Evolutionary conservation across 1,284 basidiomycete genomes (phyloP), one percentile per base, ranked within the genome.

Genomic region (Moesziomyces parantarcticus): DNA sequence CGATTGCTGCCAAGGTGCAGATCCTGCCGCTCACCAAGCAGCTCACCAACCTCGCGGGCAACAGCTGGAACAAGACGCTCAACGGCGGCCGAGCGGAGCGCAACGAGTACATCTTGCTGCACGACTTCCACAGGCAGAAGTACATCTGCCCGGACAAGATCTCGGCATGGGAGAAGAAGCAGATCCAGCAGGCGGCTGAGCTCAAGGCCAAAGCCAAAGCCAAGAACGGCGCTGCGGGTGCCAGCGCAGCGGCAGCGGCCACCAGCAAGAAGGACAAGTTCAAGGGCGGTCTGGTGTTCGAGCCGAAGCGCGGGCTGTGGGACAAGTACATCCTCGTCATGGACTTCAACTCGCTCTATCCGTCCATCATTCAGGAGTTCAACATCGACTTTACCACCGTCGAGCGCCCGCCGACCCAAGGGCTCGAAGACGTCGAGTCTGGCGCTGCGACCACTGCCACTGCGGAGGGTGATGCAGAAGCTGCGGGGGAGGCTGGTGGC

Each of bases 311-410:
- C 60, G 94, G 95, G 6, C 86, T 99, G 50, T 99, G 93, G 92
- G 97, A 99, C 86, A 96, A 91, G 79, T 97, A 89, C 83, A 92
- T 99, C 84, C 88, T 99, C 26, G 96, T 99, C 84, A 99, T 99
- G 97, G 97, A 99, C 86, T 99, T 99, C 89, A 99, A 99, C 86
- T 98, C 94, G 77, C 88, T 99, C 65, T 99, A 99, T 84, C 97
- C 97, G 10, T 95, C 92, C 84, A 99, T 99, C 86, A 99, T 99
- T 60, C 97, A 99, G 81, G 97, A 99, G 86, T 99, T 93, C 85
- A 99, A 99, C 83, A 98, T 99, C 78, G 95, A 99, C 85, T 99
- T 99, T 80, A 99, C 97, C 9, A 99, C 97, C 0, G 90, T 99
- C 25, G 92, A 94, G 46, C 88, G 89, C 39, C 66, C 71, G 18